Conservation (phyloP, 2,329 filamentous ascomycete species). For the Aurifilum marmelostoma region DNA sequence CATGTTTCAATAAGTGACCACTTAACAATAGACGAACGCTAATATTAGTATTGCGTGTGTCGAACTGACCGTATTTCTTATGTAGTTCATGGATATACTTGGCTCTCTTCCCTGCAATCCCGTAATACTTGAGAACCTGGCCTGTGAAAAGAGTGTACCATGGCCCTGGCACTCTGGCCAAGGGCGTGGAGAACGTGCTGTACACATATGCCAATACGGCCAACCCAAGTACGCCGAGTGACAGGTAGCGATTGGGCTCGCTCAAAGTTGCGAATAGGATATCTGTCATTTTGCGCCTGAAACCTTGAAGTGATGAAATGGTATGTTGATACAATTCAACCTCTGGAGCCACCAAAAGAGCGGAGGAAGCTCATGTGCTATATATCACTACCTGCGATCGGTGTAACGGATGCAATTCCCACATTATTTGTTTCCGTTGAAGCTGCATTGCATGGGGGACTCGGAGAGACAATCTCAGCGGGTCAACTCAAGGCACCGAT, state of each 20-base stretch:
- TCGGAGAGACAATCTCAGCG: neutral
- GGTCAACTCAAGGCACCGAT: neutral
- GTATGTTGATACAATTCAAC: too few relatives aligned
- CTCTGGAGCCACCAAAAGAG: neutral
- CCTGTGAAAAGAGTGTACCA: constrained; percentile 36
- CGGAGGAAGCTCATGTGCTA: neutral
- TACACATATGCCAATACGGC: constrained; percentile 12
- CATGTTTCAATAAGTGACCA: neutral
- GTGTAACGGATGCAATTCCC: neutral
- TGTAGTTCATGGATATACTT: constrained; percentile 34
- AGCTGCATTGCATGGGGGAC: neutral
- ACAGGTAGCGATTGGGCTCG: neutral
- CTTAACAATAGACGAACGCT: too few relatives aligned
- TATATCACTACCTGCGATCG: neutral
- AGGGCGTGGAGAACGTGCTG: constrained; percentile 13
- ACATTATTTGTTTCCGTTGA: neutral
- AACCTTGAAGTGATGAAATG: neutral
- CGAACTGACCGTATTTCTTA: constrained; percentile 32
- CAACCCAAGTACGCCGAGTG: constrained; percentile 8
- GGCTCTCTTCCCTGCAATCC: constrained; percentile 28
- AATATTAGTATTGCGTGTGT: neutral
- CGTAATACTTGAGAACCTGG: constrained; percentile 27
- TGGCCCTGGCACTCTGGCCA: constrained; percentile 31
- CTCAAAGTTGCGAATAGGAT: neutral
- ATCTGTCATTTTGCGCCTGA: neutral